Base-by-base conservation (phyloP, 2,329 filamentous ascomycete genomes). In the Pseudocercospora ulei region DNA sequence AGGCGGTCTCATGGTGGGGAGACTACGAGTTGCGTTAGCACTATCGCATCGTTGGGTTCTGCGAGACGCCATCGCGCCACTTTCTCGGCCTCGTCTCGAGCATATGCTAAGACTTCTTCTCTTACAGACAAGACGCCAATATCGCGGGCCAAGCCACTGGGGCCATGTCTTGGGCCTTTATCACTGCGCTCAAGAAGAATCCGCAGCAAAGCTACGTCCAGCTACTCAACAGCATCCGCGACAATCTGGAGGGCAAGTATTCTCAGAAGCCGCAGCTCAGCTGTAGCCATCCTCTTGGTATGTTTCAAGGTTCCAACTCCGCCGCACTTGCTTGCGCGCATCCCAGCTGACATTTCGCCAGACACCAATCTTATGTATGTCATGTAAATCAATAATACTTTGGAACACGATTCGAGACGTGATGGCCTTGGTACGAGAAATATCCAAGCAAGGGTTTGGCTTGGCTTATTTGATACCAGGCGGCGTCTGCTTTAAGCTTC, bases 131-230 rank as follows among this genome's bases (percentile, higher is more conserved):
- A 65, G 90, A 98, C 62, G 87, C 90, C 7, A 82, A 78, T 17
- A 95, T 96, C 51, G 76, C 73, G 27, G 78, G 84, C 40, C 74
- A 95, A 65, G 88, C 90, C 20, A 98, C 90, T 0, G 90, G 90
- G 39, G 90, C 90, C 62, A 96, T 98, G 90, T 94, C 86, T 3
- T 95, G 82, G 77, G 90, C 90, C 2, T 98, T 98, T 62, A 90
- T 98, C 62, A 78, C 73, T 1, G 80, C 87, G 12, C 72, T 96
- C 56, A 87, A 82, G 70, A 85, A 87, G 68, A 93, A 93, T 58
- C 85, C 85, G 1, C 80, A 93, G 60, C 90, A 96, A 68, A 94
- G 82, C 65, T 98, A 98, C 58, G 83, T 96, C 35, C 80, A 95
- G 68, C 69, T 98, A 41, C 73, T 98, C 51, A 96, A 95, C 70